Percentiles rank a stretch among this genome's conserved stretches.
Evolutionary conservation across 1,284 basidiomycete species (phyloP).

Genomic region (Ceratobasidium sp.): DNA sequence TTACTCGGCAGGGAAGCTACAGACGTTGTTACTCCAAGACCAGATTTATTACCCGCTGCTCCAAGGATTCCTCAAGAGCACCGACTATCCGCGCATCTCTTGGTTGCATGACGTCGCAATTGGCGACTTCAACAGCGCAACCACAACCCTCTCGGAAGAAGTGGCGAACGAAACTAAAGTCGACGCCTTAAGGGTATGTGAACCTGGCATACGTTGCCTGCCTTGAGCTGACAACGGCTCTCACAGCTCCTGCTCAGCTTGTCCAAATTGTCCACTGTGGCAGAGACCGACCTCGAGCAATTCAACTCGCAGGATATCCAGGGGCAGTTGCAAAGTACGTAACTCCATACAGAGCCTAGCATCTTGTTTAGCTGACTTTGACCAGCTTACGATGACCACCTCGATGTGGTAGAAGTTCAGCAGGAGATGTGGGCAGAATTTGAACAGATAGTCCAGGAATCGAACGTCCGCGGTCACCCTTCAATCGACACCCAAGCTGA

Average conservation of each 20-base stretch:
- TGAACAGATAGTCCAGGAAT: slow-evolving; percentile 56
- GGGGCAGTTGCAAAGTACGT: slow-evolving; percentile 27
- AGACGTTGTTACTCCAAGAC: slow-evolving; percentile 80
- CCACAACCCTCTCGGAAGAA: slow-evolving; percentile 70
- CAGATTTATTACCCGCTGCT: slow-evolving; percentile 71
- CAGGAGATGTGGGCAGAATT: slow-evolving; percentile 70
- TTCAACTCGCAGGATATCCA: slow-evolving; percentile 32
- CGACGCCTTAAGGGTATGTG: slow-evolving; percentile 75
- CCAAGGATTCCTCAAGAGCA: slow-evolving; percentile 76
- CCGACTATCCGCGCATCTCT: slow-evolving; percentile 73
- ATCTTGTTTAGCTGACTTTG: slow-evolving; percentile 57
- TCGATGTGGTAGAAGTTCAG: slow-evolving; percentile 81
- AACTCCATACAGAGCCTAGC: slow-evolving; percentile 52
- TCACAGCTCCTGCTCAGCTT: slow-evolving; percentile 87
- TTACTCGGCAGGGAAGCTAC: slow-evolving; percentile 68
- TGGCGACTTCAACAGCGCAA: slow-evolving; percentile 72
- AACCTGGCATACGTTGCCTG: slow-evolving; percentile 22
- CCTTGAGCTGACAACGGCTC: slow-evolving; percentile 44
- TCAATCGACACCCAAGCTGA: slow-evolving; percentile 75
- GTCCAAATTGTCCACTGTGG: slow-evolving; percentile 86
- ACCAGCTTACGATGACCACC: slow-evolving; percentile 70
- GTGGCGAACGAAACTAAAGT: slow-evolving; percentile 68
- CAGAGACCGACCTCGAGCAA: slow-evolving; percentile 64
- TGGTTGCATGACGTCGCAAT: slow-evolving; percentile 93
- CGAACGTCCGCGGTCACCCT: slow-evolving; percentile 58